Conservation (phyloP, 495 filamentous ascomycete species). For the Podospora australis region DNA sequence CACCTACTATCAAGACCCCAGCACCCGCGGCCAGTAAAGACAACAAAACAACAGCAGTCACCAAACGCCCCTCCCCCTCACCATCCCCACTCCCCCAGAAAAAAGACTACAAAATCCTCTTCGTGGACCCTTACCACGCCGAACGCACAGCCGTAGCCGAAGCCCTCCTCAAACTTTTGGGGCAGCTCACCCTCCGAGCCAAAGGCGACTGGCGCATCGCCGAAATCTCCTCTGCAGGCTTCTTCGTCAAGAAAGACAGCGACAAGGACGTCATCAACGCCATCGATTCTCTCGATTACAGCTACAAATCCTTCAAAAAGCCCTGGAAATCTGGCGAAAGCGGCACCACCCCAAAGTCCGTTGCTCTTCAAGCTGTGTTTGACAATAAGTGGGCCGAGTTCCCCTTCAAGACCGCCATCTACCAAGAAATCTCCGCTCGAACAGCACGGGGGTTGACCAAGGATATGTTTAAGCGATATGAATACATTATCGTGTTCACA, state of each 20-base stretch:
- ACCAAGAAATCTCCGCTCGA: background rate
- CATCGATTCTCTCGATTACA: slow-evolving; percentile 19
- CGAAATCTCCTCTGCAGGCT: slow-evolving; percentile 16
- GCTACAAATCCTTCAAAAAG: slow-evolving; percentile 6
- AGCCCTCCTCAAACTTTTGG: slow-evolving; percentile 13
- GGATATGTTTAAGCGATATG: slow-evolving; percentile 13
- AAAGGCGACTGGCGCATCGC: slow-evolving; percentile 15
- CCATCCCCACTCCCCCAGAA: slow-evolving; percentile 1
- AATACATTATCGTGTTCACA: slow-evolving; percentile 23
- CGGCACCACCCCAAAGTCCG: background rate
- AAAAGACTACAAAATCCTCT: slow-evolving; percentile 16
- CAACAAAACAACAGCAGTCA: background rate
- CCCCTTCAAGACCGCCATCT: slow-evolving; percentile 16
- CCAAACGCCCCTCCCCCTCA: background rate
- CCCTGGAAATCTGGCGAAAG: slow-evolving; percentile 9
- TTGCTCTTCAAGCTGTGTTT: slow-evolving; percentile 12
- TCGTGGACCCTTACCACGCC: slow-evolving; percentile 21
- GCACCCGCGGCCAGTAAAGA: background rate
- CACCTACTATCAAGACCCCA: no score
- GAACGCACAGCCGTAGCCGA: slow-evolving; percentile 20
- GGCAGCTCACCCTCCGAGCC: slow-evolving; percentile 4
- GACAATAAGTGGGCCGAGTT: slow-evolving; percentile 17
- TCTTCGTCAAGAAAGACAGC: slow-evolving; percentile 14
- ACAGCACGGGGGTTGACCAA: slow-evolving; percentile 7
- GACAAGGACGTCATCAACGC: slow-evolving; percentile 6